Base-by-base conservation (phyloP, 2,329 filamentous ascomycete genomes). In the Curvularia lunata region DNA sequence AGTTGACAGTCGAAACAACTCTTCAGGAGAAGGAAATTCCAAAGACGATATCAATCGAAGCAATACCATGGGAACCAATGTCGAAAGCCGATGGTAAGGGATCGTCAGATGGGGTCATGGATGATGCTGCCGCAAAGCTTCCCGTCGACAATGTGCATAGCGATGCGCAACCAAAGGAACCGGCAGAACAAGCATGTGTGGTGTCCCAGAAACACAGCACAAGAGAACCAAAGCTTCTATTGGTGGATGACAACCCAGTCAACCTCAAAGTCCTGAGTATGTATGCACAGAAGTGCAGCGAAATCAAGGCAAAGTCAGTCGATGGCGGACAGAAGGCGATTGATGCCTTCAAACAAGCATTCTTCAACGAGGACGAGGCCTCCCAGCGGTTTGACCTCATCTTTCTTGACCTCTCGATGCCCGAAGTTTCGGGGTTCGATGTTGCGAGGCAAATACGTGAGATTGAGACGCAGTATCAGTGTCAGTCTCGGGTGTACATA, bases 361-460 rank as follows among this genome's bases (percentile, higher is more conserved):
- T 49, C 8, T 34, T 19, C 8, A 16, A 30, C 9, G 45, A 32
- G 1, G 23, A 28, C 9, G 23, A 43, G 6, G 19, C 1, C n/a
- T 18, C 38, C 9, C 50, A 57, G 46, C 30, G 34, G 6, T 57
- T 57, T 25, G 54, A 57, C 23, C 54, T 57, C 10, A 54, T 57
- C 5, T 57, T 57, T 25, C 54, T 57, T 13, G 54, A 57, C 19
- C 43, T 57, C 16, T 57, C 54, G 1, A 57, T 57, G 54, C 54
- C 54, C 23, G 37, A 54, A 8, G 45, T 57, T 3, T 54, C 54
- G 3, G 54, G 54, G 9, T 57, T 57, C 10, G 54, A 57, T 10
- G 54, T 57, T 13, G 54, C 54, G 10, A 57, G 54, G 16, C 43
- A 49, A 37, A 57, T 57, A 30, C 54, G 54, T 27, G 51, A 57